A percentile compares a stretch with the other conserved stretches of the same genome.
Conservation (phyloP, 495 filamentous ascomycete genomes). For the Aspergillus conjunctus region DNA sequence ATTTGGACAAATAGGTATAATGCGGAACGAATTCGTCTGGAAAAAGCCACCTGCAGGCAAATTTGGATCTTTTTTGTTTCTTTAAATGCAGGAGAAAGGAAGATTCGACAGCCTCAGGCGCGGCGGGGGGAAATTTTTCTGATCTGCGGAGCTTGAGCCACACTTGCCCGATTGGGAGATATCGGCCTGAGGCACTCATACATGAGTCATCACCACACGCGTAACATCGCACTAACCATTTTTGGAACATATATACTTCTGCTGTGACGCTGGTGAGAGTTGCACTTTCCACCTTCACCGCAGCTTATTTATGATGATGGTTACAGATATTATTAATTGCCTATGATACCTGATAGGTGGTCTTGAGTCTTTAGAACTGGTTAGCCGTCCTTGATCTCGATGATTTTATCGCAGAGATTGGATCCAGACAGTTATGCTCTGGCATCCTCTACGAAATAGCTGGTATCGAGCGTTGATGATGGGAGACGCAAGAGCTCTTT, state of each 20-base stretch:
- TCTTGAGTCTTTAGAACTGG: no score
- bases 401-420: no score
- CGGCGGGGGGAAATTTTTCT: constrained; percentile 42
- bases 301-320: background rate
- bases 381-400: no score
- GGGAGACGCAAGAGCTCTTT: background rate
- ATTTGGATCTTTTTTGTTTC: constrained; percentile 6
- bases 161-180: constrained; percentile 2
- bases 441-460: no score
- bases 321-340: no score
- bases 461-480: background rate
- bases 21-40: background rate
- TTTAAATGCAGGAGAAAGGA: constrained; percentile 11
- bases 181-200: constrained; percentile 32
- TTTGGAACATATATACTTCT: constrained; percentile 3
- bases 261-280: background rate
- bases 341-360: no score
- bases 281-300: constrained; percentile 12
- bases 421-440: no score
- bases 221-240: constrained; percentile 2
- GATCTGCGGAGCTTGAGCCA: constrained; percentile 33
- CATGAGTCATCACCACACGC: constrained; percentile 10
- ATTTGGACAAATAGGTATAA: background rate
- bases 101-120: constrained; percentile 20
- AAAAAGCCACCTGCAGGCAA: constrained; percentile 1